Evolutionary conservation across 2,329 filamentous ascomycete species (phyloP).

Genomic region (Alternaria brassicae): DNA sequence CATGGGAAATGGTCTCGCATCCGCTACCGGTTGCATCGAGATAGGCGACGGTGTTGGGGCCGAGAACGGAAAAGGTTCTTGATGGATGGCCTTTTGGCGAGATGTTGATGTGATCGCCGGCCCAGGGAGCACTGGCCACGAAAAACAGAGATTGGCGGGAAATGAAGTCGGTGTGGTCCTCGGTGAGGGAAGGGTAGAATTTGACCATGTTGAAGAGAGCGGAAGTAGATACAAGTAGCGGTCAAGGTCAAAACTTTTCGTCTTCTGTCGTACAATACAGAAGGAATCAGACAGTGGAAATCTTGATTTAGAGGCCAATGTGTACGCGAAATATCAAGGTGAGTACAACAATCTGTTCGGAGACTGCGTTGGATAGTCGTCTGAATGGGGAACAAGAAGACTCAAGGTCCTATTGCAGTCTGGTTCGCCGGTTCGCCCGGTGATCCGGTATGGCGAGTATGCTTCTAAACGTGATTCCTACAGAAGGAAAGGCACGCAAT

Average conservation of each 20-base stretch:
- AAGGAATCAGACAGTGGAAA: background rate
- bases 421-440: background rate
- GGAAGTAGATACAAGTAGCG: background rate
- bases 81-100: conserved; percentile 75
- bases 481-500: background rate
- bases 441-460: background rate
- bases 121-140: conserved; percentile 73
- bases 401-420: background rate
- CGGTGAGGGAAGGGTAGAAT: conserved; percentile 63
- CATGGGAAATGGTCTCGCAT: conserved; percentile 76
- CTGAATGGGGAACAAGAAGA: background rate
- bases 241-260: background rate
- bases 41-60: conserved; percentile 68
- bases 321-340: background rate
- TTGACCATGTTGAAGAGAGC: conserved; percentile 60
- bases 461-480: background rate
- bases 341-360: background rate
- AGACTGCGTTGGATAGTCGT: background rate
- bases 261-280: no score
- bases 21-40: conserved; percentile 78
- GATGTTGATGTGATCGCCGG: conserved; percentile 74
- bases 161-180: conserved; percentile 68
- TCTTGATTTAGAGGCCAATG: background rate
- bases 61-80: conserved; percentile 67
- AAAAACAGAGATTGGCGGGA: conserved; percentile 76